These are phyloP conservation scores for Talaromyces stipitatus DNA, from an alignment of 495 filamentous ascomycete species.

Conservation along the genomic window DNA sequence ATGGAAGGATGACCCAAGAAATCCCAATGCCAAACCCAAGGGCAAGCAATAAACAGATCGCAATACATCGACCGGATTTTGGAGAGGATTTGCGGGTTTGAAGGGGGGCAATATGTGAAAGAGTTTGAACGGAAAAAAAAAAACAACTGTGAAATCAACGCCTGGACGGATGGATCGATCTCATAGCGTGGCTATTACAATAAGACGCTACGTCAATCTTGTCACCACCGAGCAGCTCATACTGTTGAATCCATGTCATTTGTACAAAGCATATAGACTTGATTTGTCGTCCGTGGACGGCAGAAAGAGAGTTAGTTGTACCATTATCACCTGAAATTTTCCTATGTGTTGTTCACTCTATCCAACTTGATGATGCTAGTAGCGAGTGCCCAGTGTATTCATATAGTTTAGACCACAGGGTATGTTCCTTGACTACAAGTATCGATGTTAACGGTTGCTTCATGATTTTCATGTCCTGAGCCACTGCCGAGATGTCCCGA, in stretches of 20 bases:
- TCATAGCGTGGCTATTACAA: not conserved
- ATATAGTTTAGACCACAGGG: not conserved
- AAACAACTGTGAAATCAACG: not conserved
- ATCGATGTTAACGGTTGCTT: not conserved
- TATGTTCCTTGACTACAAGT: not conserved
- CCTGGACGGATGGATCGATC: not conserved
- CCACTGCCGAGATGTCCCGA: slow-evolving; percentile 2
- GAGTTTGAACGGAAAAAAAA: not conserved
- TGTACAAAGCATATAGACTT: slow-evolving; percentile 11
- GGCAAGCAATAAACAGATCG: slow-evolving; percentile 27
- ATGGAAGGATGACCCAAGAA: slow-evolving; percentile 93
- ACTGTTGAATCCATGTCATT: not conserved
- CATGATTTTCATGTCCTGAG: not conserved
- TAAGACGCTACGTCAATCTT: not conserved
- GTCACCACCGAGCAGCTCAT: not conserved
- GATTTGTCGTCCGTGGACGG: slow-evolving; percentile 1
- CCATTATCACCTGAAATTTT: slow-evolving; percentile 4
- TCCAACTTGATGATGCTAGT: not conserved
- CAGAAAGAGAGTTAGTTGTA: slow-evolving; percentile 9
- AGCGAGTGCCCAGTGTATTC: not conserved
- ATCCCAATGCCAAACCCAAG: slow-evolving; percentile 60
- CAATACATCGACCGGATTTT: not conserved
- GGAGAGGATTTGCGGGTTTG: not conserved
- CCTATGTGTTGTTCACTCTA: not conserved
- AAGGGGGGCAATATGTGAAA: not conserved